Evolutionary conservation across 2,329 filamentous ascomycete species (phyloP).

Genomic region (Fusarium papillatum): DNA sequence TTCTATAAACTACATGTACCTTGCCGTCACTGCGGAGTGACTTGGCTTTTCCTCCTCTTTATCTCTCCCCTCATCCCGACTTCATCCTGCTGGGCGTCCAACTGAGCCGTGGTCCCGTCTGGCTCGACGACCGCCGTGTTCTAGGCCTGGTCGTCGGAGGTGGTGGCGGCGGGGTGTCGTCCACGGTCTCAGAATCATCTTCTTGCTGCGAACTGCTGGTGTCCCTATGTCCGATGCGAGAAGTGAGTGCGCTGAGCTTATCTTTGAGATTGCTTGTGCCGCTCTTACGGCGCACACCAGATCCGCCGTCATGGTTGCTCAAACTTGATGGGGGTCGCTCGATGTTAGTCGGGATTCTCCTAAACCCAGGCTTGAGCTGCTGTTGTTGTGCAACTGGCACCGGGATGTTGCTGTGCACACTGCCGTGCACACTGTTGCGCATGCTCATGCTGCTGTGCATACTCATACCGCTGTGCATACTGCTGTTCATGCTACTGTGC

Average conservation of each 20-base stretch:
- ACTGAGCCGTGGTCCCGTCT: constrained; percentile 31
- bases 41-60: constrained; percentile 10
- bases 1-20: constrained; percentile 27
- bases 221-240: constrained; percentile 44
- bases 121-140: constrained; percentile 34
- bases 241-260: constrained; percentile 51
- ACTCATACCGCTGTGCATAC: constrained; percentile 33
- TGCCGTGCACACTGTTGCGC: constrained; percentile 31
- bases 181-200: constrained; percentile 34
- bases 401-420: constrained; percentile 31
- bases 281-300: constrained; percentile 45
- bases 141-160: constrained; percentile 18
- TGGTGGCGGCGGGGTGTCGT: constrained; percentile 23
- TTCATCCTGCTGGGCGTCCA: constrained; percentile 37
- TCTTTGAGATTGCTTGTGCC: constrained; percentile 50
- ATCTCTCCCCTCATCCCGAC: background rate
- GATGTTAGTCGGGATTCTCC: constrained; percentile 38
- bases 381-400: constrained; percentile 24
- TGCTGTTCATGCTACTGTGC: constrained; percentile 36
- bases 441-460: constrained; percentile 27
- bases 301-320: constrained; percentile 41
- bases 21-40: constrained; percentile 8
- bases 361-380: constrained; percentile 35
- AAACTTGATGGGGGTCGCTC: constrained; percentile 50
- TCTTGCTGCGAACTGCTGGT: constrained; percentile 35